Base-by-base conservation (phyloP, 2,329 filamentous ascomycete species). In the Microcyclospora pomicola region DNA sequence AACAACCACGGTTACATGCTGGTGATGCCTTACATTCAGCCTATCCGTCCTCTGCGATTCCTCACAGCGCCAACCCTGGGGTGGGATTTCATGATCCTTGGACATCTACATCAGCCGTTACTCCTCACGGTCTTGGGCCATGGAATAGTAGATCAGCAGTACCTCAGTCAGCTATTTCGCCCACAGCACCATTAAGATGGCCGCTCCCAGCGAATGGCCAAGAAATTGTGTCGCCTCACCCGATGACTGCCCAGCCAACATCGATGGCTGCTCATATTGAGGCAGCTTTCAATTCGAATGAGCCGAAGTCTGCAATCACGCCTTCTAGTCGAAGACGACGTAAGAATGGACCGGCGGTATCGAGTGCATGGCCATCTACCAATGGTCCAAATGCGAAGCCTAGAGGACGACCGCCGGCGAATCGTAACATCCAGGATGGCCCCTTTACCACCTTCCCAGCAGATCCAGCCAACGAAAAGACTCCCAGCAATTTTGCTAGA, bases 341-440 rank as follows among this genome's bases (percentile, higher is more conserved):
- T 39, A 73, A 83, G 3, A 82, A 92, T 55, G 86, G 86, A 0
- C 82, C 85, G 0, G 85, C 83, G 6, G 84, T 94, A 0, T 94
- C 86, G 1, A 94, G 86, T 9, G 87, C 87, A 1, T 95, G 87
- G 87, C 76, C 39, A 75, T 75, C 45, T 74, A 71, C 41, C 73
- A 73, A 12, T 66, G 69, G 30, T 67, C 75, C 73, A 1, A 73
- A 69, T 4, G 78, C 80, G 2, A 92, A 87, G 56, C 69, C 81
- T 11, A 69, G 86, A 46, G 86, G 87, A 6, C 69, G 87, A 42
- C 87, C 87, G 31, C 83, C 84, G 0, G 81, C 77, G 39, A 82
- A 80, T 49, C 72, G 76, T 16, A 71, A 68, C n/a, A 68, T 70
- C 0, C 68, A 73, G 11, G 76, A 82, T 45, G 75, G 75, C 0